Percentiles rank a stretch among this genome's conserved stretches.
Evolutionary conservation across 768 basidiomycete genomes (phyloP).

Genomic region (Mycena albidolilacea): DNA sequence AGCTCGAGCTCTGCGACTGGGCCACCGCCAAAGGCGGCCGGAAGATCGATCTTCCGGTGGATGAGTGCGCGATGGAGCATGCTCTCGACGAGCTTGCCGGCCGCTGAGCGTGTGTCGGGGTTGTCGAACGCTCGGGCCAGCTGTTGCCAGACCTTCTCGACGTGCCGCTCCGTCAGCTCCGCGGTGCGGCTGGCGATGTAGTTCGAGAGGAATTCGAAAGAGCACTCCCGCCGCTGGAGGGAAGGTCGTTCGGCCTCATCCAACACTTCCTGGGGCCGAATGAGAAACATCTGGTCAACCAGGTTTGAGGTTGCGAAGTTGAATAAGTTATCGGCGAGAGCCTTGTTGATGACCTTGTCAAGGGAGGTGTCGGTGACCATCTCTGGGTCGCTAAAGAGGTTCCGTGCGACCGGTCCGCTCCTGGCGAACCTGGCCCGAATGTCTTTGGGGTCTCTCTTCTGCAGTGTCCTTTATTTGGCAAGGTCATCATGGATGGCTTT

Average conservation of each 20-base stretch:
- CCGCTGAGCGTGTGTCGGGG: constrained; percentile 13
- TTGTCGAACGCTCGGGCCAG: constrained; percentile 7
- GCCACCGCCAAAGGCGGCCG: background rate
- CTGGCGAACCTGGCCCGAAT: background rate
- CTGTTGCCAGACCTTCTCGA: constrained; percentile 15
- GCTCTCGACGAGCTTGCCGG: constrained; percentile 27
- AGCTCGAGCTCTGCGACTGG: no score
- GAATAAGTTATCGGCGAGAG: constrained; percentile 16
- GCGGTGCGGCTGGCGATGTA: constrained; percentile 9
- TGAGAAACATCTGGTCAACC: constrained; percentile 7
- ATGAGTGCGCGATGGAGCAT: constrained; percentile 18
- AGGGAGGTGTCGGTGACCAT: background rate
- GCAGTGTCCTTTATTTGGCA: constrained; percentile 22
- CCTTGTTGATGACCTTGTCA: constrained; percentile 9
- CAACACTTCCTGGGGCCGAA: constrained; percentile 14
- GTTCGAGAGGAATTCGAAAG: constrained; percentile 18
- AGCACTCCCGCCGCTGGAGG: background rate
- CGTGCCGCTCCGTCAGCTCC: constrained; percentile 8
- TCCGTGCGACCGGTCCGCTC: constrained; percentile 23
- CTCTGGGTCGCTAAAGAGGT: constrained; percentile 1
- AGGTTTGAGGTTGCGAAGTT: background rate
- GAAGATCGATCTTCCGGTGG: background rate
- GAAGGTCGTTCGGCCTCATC: constrained; percentile 13
- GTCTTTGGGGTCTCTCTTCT: background rate
- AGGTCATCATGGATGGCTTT: constrained; percentile 3